Evolutionary conservation across 805 yeast genomes (phyloP).

Genomic region (Yarrowia sp.): DNA sequence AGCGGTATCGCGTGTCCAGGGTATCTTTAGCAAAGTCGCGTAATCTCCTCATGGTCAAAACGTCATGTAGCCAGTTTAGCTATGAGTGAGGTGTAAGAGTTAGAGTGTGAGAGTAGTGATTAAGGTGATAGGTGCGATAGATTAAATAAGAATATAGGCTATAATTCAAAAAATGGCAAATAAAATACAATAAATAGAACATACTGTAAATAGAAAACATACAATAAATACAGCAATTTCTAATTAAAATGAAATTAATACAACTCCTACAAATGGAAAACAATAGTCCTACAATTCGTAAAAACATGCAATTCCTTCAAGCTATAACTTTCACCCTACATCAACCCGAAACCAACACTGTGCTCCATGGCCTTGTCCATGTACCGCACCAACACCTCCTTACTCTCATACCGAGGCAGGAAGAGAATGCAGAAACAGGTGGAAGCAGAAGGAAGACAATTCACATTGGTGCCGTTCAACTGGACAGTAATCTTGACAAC

Average conservation of each 20-base stretch:
- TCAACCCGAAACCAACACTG: constrained; percentile 37
- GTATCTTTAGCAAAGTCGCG: constrained; percentile 9
- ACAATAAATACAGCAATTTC: too few relatives aligned
- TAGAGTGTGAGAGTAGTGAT: neutral
- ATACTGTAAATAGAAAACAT: too few relatives aligned
- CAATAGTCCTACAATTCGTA: too few relatives aligned
- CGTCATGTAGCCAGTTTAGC: neutral
- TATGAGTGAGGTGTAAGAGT: neutral
- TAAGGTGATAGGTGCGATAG: too few relatives aligned
- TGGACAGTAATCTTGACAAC: constrained; percentile 46
- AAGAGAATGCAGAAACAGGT: constrained; percentile 50
- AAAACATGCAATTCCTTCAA: too few relatives aligned
- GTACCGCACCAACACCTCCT: constrained; percentile 32
- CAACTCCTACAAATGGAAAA: too few relatives aligned
- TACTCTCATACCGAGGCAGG: constrained; percentile 46
- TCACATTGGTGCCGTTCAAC: constrained; percentile 41
- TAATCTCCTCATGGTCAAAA: neutral
- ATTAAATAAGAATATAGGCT: too few relatives aligned
- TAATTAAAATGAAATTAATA: too few relatives aligned
- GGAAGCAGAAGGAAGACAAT: constrained; percentile 49
- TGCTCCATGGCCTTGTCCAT: constrained; percentile 33
- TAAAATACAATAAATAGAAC: too few relatives aligned
- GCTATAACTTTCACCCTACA: too few relatives aligned
- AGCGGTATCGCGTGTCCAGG: constrained; percentile 1
- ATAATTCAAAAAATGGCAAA: too few relatives aligned